Percentiles rank a stretch among this genome's conserved stretches.
Evolutionary conservation across 306 rosid species (phyloP).

Genomic region (Datisca glomerata): DNA sequence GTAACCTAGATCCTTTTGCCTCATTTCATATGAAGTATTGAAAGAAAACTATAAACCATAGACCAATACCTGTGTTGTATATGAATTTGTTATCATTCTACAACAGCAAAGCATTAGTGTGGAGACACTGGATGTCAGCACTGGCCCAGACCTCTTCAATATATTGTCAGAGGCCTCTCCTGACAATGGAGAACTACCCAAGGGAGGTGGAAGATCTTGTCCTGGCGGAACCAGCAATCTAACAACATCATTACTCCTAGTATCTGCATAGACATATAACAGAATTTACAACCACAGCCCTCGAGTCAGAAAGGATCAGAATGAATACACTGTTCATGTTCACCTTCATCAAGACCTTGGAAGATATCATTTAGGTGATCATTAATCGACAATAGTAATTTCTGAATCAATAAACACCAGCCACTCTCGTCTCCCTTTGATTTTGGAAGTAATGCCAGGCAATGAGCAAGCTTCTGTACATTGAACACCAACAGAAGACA

Average conservation of each 20-base stretch:
- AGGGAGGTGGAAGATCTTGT: slow-evolving; percentile 46
- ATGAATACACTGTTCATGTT: slow-evolving; percentile 1
- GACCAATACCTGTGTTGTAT: slow-evolving; percentile 57
- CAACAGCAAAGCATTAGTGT: slow-evolving; percentile 59
- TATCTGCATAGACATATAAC: slow-evolving; percentile 31
- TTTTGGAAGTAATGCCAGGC: slow-evolving; percentile 79
- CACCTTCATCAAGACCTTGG: slow-evolving; percentile 89
- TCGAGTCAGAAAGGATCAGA: slow-evolving; percentile 3
- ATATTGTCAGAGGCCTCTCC: slow-evolving; percentile 27
- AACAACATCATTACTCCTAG: slow-evolving; percentile 23
- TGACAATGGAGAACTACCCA: slow-evolving; percentile 34
- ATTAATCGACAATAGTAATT: slow-evolving; percentile 45
- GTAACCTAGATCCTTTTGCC: too few species aligned
- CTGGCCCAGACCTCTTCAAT: slow-evolving; percentile 32
- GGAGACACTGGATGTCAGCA: slow-evolving; percentile 32
- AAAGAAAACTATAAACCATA: slow-evolving; percentile 4
- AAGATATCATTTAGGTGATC: slow-evolving; percentile 50
- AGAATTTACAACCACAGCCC: slow-evolving; percentile 7
- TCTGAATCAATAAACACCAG: slow-evolving; percentile 71
- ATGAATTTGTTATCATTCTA: slow-evolving; percentile 56
- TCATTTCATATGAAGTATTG: neutral
- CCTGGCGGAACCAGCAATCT: slow-evolving; percentile 48
- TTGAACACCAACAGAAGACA: slow-evolving; percentile 18
- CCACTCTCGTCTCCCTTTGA: slow-evolving; percentile 74
- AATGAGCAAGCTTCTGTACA: slow-evolving; percentile 65